Percentiles rank a stretch among this genome's conserved stretches.
These are phyloP conservation scores for Pleurozium schreberi DNA, from an alignment of 225 moss, liverwort and hornwort species.

Conservation along the genomic window DNA sequence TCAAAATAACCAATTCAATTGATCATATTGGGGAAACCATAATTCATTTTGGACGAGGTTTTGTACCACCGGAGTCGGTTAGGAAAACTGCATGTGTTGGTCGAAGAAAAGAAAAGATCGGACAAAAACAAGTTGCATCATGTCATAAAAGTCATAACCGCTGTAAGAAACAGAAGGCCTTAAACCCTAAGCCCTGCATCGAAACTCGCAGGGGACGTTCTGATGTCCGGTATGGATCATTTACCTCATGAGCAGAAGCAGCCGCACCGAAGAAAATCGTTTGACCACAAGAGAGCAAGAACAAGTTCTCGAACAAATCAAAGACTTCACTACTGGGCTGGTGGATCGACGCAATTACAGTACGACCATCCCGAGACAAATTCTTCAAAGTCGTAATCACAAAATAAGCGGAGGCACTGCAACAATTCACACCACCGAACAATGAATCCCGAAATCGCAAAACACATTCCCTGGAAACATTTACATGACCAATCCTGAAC, in stretches of 20 bases:
- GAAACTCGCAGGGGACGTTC: background rate
- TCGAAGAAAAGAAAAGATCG: background rate
- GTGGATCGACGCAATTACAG: conserved; percentile 88
- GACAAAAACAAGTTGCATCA: background rate
- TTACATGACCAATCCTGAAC: background rate
- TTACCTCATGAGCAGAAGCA: conserved; percentile 57
- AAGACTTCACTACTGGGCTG: conserved; percentile 97
- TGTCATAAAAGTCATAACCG: background rate
- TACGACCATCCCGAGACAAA: conserved; percentile 74
- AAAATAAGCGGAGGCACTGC: conserved; percentile 86
- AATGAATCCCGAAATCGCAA: background rate
- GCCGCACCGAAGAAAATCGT: conserved; percentile 79
- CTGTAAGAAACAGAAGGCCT: background rate
- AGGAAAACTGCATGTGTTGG: background rate
- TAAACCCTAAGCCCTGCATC: background rate
- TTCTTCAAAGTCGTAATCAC: conserved; percentile 70
- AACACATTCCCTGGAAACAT: background rate
- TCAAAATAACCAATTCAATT: background rate
- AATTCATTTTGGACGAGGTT: too few species aligned
- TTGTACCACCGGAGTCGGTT: background rate
- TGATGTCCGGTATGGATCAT: background rate
- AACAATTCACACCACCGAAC: background rate
- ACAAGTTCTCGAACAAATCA: conserved; percentile 77
- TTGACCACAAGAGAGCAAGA: conserved; percentile 63
- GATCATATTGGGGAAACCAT: background rate